Evolutionary conservation across 495 filamentous ascomycete species (phyloP), one percentile per base, ranked within the genome.

Genomic region (Mytilinidion resinicola): DNA sequence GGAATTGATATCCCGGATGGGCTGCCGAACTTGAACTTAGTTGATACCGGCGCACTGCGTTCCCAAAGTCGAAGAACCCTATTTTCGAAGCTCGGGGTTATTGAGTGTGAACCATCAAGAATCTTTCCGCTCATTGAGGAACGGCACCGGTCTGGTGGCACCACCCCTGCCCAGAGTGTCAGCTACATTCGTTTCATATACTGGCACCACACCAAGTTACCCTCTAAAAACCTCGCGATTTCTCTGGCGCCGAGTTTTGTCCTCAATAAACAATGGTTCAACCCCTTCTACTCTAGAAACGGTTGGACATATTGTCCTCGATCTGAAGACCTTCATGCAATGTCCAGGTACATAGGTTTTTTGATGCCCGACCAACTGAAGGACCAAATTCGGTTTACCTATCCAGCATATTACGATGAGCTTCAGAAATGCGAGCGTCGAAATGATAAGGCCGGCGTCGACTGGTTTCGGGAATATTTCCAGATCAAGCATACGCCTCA

Each of bases 251-350:
- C 9, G 9, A 46, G 20, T 14, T 14, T 14, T 14, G 9, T 14
- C 37, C 37, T 39, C 9, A 17, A 9, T 46, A 46, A 17, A 9
- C 9, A 46, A 17, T 46, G 42, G 42, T 46, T 46, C 15, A 46
- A 46, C 42, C 42, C 42, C 15, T 17, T 7, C 25, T 8, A 42
- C 35, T 9, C 21, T 42, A 9, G 7, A 12, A 12, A 12, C 35
- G 37, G 51, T 12, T 54, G 51, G 51, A 37, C 19, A 38, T 54
- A 54, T 41, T 54, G 51, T 41, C 51, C 51, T 41, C 51, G 30
- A 7, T 11, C 51, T 17, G 33, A 41, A 54, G 7, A 42, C 20
- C 6, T 12, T 21, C 20, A 54, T 20, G 33, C 51, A n/a, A 20
- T 20, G 19, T 54, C 14, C 30, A 38, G 6, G 11, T 7, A 9